Base-by-base conservation (phyloP, 108 stramenopile genomes). In the Skeletonema menzelii region DNA sequence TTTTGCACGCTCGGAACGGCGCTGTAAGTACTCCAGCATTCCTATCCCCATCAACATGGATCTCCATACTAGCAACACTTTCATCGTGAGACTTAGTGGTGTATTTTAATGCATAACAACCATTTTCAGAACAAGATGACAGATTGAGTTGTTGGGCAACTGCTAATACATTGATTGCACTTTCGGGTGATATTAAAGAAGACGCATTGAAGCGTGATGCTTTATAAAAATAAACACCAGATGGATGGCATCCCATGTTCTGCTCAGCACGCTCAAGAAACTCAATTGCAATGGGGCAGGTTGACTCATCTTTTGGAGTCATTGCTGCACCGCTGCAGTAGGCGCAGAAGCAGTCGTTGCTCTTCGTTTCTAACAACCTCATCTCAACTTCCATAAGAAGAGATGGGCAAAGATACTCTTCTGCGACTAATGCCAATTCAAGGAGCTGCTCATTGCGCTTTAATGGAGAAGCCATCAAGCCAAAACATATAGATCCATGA, bases 331-430 rank as follows among this genome's bases (percentile, higher is more conserved):
- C 47, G 66, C 58, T 60, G 38, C 80, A 81, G 35, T 72, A 56
- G 1, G 40, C 30, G 42, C 80, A 81, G 53, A 81, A 62, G 63
- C 80, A 81, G n/a, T 38, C 38, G 28, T 22, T 61, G 14, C n/a
- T 19, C 44, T 47, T 62, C 24, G 55, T 40, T 14, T 57, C 59
- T 7, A 91, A 55, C 12, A 94, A 61, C 37, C 90, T 65, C 79
- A 94, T 87, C 65, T 90, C 93, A 38, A 85, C 86, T 70, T 94
- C 90, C 47, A 85, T 65, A n/a, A 82, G 35, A 13, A 94, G 65
- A 13, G 87, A 77, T 8, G 82, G 86, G 47, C 84, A 84, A 20
- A 94, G 63, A 64, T 82, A 91, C 63, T 94, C 90, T 81, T 91
- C 89, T 10, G 87, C 90, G 31, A 94, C 24, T 7, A 88, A 17